A percentile compares a stretch with the other conserved stretches of the same genome.
Conservation (phyloP, 345 rosid species). For the Gossypioides kirkii region DNA sequence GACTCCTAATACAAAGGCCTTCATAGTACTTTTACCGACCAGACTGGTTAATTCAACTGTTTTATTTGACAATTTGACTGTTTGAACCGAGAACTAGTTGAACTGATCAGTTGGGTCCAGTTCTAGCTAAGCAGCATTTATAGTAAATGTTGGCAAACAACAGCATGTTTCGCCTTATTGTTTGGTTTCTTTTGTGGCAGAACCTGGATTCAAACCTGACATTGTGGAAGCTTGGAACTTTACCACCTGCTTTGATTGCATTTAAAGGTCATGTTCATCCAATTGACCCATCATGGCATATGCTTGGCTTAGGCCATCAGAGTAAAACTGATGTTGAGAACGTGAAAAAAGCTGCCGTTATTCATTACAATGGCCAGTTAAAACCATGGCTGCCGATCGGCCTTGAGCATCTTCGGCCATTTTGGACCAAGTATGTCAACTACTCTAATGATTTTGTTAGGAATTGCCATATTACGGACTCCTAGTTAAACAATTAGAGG, state of each 20-base stretch:
- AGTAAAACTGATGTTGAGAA: slow-evolving; percentile 55
- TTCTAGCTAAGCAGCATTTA: background rate
- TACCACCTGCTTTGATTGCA: slow-evolving; percentile 95
- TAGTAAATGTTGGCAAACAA: slow-evolving; percentile 5
- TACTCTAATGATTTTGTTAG: slow-evolving; percentile 81
- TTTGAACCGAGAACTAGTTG: too few relatives aligned
- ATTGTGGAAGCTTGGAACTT: slow-evolving; percentile 95
- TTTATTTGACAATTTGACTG: too few relatives aligned
- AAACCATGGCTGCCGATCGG: slow-evolving; percentile 96
- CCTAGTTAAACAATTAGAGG: slow-evolving; percentile 32
- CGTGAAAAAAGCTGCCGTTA: slow-evolving; percentile 76
- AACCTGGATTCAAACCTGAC: slow-evolving; percentile 80
- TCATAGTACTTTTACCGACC: too few relatives aligned
- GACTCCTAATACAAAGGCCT: too few relatives aligned
- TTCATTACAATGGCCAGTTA: slow-evolving; percentile 92
- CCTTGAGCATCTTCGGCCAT: slow-evolving; percentile 90
- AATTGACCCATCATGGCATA: slow-evolving; percentile 81
- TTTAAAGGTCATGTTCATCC: slow-evolving; percentile 79
- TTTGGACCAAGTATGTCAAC: slow-evolving; percentile 86
- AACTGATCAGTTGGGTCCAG: too few relatives aligned
- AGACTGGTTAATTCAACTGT: too few relatives aligned
- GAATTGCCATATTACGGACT: slow-evolving; percentile 88
- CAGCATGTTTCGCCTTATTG: slow-evolving; percentile 10
- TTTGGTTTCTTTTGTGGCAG: slow-evolving; percentile 32
- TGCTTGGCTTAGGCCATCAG: slow-evolving; percentile 97